These are phyloP conservation scores for Pachyrhizus erosus DNA, from an alignment of 306 rosid genomes.

Conservation along the genomic window DNA sequence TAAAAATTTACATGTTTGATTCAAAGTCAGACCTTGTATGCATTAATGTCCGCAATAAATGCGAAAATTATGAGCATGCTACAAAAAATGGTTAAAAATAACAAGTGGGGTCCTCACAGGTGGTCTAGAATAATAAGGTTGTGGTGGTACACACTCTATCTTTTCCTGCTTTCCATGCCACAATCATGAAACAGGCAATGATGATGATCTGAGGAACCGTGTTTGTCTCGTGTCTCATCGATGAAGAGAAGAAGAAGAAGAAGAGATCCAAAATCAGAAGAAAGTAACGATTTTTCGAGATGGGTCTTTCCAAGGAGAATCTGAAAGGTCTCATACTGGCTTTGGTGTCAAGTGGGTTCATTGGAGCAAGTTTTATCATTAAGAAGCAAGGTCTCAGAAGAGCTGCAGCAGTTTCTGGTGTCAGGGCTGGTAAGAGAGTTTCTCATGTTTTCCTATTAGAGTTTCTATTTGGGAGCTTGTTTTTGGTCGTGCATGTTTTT, in stretches of 20 bases:
- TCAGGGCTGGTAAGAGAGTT: slow-evolving; percentile 67
- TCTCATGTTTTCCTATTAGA: not conserved
- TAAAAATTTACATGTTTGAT: not conserved
- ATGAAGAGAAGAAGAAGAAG: slow-evolving; percentile 55
- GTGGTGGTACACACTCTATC: slow-evolving; percentile 36
- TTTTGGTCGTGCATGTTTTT: slow-evolving; percentile 31
- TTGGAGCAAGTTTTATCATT: slow-evolving; percentile 88
- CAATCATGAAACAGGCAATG: slow-evolving; percentile 36
- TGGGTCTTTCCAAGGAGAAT: slow-evolving; percentile 67
- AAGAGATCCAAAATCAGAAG: slow-evolving; percentile 25
- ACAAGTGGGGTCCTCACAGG: slow-evolving; percentile 21
- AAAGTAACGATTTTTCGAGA: slow-evolving; percentile 41
- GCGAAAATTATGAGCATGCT: not conserved
- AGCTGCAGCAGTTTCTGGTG: slow-evolving; percentile 81
- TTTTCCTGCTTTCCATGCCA: slow-evolving; percentile 21
- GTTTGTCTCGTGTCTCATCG: slow-evolving; percentile 45
- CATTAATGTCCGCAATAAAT: not conserved
- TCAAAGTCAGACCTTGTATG: not conserved
- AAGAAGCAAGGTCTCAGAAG: slow-evolving; percentile 85
- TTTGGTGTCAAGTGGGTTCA: slow-evolving; percentile 76
- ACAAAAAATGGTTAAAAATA: not conserved
- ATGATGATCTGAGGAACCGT: slow-evolving; percentile 53
- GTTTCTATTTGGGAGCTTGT: not conserved
- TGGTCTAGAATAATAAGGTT: not conserved
- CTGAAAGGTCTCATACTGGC: slow-evolving; percentile 74